A percentile compares a stretch with the other conserved stretches of the same genome.
Conservation (phyloP, 192 early-diverging fungal species). For the Chytriomyces confervae region DNA sequence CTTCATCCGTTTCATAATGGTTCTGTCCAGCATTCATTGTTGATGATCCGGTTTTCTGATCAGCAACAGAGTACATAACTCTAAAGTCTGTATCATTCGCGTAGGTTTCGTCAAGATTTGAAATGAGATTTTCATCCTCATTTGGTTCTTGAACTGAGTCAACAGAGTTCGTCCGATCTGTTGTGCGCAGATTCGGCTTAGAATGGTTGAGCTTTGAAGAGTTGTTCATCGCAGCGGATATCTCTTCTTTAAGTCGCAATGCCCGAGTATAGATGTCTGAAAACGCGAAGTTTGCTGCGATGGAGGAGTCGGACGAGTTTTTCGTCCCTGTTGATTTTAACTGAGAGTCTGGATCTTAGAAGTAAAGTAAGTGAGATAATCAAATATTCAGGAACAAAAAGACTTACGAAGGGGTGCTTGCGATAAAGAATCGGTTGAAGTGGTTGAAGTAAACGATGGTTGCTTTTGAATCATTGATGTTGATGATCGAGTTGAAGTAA, state of each 20-base stretch:
- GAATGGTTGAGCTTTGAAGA: neutral
- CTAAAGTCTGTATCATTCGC: conserved; percentile 8
- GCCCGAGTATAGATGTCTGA: conserved; percentile 17
- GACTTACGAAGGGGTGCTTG: no score
- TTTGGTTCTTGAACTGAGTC: neutral
- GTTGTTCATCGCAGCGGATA: neutral
- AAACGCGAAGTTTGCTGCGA: neutral
- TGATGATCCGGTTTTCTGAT: neutral
- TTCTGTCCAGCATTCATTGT: neutral
- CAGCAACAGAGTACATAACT: neutral
- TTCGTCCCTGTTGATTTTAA: no score
- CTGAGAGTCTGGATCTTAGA: no score
- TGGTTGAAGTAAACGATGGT: no score
- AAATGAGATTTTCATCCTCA: neutral
- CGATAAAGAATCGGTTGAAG: no score
- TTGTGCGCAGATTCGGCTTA: no score
- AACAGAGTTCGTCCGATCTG: no score
- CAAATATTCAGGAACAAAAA: no score
- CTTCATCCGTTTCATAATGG: neutral
- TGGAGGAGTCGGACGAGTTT: no score
- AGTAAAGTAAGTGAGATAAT: no score
- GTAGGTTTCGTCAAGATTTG: conserved; percentile 1
- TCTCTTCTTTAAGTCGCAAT: conserved; percentile 14
- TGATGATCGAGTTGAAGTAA: no score
- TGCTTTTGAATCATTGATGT: no score